These are phyloP conservation scores for Parathielavia appendiculata DNA, from an alignment of 495 filamentous ascomycete species.

Conservation along the genomic window DNA sequence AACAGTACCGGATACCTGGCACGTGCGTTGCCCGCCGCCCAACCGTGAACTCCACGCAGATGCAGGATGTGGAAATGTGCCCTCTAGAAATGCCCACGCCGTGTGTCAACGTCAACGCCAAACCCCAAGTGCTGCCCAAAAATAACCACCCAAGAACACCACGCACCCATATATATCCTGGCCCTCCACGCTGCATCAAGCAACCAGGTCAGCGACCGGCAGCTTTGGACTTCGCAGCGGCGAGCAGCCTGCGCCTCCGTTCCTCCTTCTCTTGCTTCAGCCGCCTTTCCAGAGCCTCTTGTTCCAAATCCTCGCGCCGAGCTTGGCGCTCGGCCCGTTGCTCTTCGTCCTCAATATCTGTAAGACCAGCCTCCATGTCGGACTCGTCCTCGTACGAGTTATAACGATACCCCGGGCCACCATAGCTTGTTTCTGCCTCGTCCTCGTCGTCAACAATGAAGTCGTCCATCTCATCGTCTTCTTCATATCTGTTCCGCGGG, in stretches of 20 bases:
- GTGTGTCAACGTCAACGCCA: slow-evolving; percentile 2
- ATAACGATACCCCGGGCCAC: slow-evolving; percentile 31
- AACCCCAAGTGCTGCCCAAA: neutral
- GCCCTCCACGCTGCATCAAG: neutral
- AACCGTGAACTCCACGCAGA: slow-evolving; percentile 24
- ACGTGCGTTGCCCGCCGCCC: neutral
- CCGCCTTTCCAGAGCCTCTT: slow-evolving; percentile 42
- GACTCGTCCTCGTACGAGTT: slow-evolving; percentile 36
- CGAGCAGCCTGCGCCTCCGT: slow-evolving; percentile 29
- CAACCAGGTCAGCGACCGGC: slow-evolving; percentile 12
- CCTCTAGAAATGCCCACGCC: slow-evolving; percentile 7
- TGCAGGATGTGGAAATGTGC: slow-evolving; percentile 20
- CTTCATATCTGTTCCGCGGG: slow-evolving; percentile 43
- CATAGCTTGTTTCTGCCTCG: slow-evolving; percentile 33
- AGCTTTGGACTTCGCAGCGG: slow-evolving; percentile 19
- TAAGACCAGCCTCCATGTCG: slow-evolving; percentile 59
- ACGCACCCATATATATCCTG: neutral
- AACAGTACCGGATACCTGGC: neutral
- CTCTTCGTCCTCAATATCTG: slow-evolving; percentile 58
- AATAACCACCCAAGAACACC: slow-evolving; percentile 1
- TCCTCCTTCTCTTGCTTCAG: slow-evolving; percentile 46
- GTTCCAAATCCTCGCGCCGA: slow-evolving; percentile 47
- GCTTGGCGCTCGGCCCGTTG: slow-evolving; percentile 44
- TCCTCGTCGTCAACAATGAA: slow-evolving; percentile 54
- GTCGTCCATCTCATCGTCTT: slow-evolving; percentile 51